These are phyloP conservation scores for Xylaria intraflava DNA, from an alignment of 495 filamentous ascomycete species.

Conservation along the genomic window DNA sequence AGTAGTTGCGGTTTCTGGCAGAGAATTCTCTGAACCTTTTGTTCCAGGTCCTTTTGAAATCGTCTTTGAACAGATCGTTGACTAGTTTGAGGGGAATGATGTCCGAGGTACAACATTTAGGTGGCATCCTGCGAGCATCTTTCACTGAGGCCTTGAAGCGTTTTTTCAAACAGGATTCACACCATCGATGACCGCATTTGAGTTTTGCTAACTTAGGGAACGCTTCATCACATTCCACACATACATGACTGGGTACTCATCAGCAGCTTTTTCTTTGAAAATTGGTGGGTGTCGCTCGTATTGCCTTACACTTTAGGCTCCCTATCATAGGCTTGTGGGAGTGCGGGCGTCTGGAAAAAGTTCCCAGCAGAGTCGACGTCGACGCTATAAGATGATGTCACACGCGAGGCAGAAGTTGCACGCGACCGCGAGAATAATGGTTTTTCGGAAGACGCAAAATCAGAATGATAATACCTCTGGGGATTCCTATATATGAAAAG, in stretches of 20 bases:
- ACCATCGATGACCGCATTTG: conserved; percentile 72
- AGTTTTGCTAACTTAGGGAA: conserved; percentile 57
- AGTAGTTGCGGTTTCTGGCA: conserved; percentile 68
- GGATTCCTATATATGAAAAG: conserved; percentile 4
- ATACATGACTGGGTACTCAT: conserved; percentile 49
- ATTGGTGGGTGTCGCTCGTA: neutral
- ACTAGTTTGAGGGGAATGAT: conserved; percentile 69
- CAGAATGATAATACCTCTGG: conserved; percentile 35
- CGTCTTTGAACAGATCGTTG: conserved; percentile 61
- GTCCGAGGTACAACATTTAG: conserved; percentile 64
- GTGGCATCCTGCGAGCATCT: conserved; percentile 74
- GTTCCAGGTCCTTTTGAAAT: conserved; percentile 74
- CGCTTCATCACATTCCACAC: conserved; percentile 60
- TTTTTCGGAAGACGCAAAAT: conserved; percentile 22
- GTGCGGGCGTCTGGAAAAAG: conserved; percentile 26
- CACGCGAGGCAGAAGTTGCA: conserved; percentile 30
- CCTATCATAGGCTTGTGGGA: conserved; percentile 22
- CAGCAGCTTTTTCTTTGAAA: conserved; percentile 5
- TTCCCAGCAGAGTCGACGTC: conserved; percentile 27
- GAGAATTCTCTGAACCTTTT: conserved; percentile 67
- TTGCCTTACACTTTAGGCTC: conserved; percentile 30
- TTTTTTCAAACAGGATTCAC: conserved; percentile 62
- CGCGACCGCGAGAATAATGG: conserved; percentile 27
- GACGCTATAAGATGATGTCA: conserved; percentile 34
- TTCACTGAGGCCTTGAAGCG: conserved; percentile 65